A percentile compares a stretch with the other conserved stretches of the same genome.
Conservation (phyloP, 495 filamentous ascomycete species). For the Amorphotheca resinae region DNA sequence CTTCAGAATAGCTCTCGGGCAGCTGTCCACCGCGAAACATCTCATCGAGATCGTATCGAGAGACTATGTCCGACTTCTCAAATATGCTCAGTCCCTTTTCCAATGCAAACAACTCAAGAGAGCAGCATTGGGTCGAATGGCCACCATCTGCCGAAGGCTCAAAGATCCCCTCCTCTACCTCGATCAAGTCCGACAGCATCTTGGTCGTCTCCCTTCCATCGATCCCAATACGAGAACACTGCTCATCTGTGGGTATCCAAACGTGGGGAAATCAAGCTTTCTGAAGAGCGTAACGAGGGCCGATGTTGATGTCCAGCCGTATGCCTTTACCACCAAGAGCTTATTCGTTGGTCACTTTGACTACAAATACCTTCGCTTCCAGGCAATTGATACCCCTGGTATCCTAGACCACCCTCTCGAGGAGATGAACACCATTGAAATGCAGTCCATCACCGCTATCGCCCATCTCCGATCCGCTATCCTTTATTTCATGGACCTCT, state of each 20-base stretch:
- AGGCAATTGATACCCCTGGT: conserved; percentile 70
- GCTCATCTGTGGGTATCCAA: conserved; percentile 93
- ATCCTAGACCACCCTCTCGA: conserved; percentile 96
- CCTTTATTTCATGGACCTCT: conserved; percentile 96
- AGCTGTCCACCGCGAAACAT: conserved; percentile 89
- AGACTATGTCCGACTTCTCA: conserved; percentile 86
- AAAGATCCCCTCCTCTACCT: conserved; percentile 93
- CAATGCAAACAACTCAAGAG: conserved; percentile 92
- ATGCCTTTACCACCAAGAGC: conserved; percentile 97
- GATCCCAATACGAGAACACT: conserved; percentile 93
- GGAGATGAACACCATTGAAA: conserved; percentile 99
- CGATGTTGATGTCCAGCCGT: conserved; percentile 95
- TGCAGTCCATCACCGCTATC: conserved; percentile 96
- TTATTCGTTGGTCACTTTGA: conserved; percentile 97
- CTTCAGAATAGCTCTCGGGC: conserved; percentile 91
- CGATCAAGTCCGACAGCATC: conserved; percentile 95
- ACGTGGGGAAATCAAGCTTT: conserved; percentile 95
- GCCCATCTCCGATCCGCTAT: conserved; percentile 90
- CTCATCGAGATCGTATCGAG: conserved; percentile 90
- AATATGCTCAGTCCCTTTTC: conserved; percentile 93
- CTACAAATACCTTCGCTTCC: conserved; percentile 94
- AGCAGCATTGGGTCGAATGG: conserved; percentile 86
- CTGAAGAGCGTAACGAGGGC: conserved; percentile 82
- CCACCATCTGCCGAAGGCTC: conserved; percentile 82
- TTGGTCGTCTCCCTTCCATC: conserved; percentile 93